Evolutionary conservation across 1,139 yeast genomes (phyloP), one percentile per base, ranked within the genome.

Genomic region (Saccharomycopsis crataegensis): DNA sequence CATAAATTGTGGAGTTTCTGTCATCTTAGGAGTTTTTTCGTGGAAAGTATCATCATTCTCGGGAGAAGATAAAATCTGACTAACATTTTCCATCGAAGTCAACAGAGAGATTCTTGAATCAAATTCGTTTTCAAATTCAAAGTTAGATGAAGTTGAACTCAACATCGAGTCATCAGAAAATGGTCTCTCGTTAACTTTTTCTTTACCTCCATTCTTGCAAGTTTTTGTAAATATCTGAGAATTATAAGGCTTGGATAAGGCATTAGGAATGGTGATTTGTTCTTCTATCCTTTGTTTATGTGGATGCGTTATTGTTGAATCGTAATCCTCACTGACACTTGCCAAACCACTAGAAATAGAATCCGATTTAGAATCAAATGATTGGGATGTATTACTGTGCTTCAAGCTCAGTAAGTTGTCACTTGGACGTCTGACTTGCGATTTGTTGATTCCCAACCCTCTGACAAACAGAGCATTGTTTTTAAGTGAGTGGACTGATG

Each of bases 371-470:
- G 58, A 55, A 47, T 55, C 56, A 28, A 48, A 55, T 16, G 50
- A 46, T 31, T 52, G 37, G 28, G 50, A 36, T 5, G 49, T 11
- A 14, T 36, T 40, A 9, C 36, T 32, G 7, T 33, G 32, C 43
- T 55, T 55, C 37, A 55, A 46, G 36, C 44, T 51, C n/a, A 34
- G 22, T 17, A 56, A 49, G 37, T 56, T 56, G 31, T 56, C 58
- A 34, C 55, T 51, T 12, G 58, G 58, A 31, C 58, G 32, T 45
- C 58, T 28, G 8, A 51, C 51, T 40, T 51, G 53, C 28, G 28
- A 50, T 28, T 49, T 50, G 42, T 56, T 53, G 6, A 56, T 54
- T 6, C 58, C 58, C 11, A 56, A 38, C 11, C 58, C 58, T 46
- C 58, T 38, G 11, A 56, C 57, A 51, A 42, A 56, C 17, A 53